Base-by-base conservation (phyloP, 345 rosid species). In the Salix caprea region DNA sequence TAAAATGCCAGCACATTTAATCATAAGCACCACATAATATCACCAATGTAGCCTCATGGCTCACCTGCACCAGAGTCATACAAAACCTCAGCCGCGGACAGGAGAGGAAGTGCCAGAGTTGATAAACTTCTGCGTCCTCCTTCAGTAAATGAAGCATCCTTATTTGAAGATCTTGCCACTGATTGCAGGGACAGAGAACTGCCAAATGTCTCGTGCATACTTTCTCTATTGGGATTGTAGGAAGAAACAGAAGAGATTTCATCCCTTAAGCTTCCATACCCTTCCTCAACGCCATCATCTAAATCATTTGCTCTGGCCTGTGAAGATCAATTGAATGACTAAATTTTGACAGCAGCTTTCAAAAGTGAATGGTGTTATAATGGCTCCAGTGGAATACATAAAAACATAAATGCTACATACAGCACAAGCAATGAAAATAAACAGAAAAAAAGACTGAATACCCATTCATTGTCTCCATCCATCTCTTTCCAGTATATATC, bases 391-490 rank as follows among this genome's bases (percentile, higher is more conserved):
- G 24, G 11, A 44, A n/a, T 14, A 32, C 19, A 32, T 13, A 21
- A 3, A 7, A 4, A 28, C 30, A 30, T 11, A 37, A 62, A 65
- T 4, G 7, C 34, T 74, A 10, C 14, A 61, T 61, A 42, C 1
- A 72, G 48, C 28, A 73, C 37, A 48, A 39, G 30, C 28, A 15
- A 58, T 40, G 11, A 24, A 19, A 50, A 66, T 60, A 64, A 60
- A 74, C 73, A 83, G 32, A 39, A 79, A 44, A 71, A 77, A 56
- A 65, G 79, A 84, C 67, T 70, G 19, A 86, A 77, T 87, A 96
- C 98, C 99, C 98, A 96, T 85, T 93, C 99, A 61, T 98, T 91
- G 68, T 93, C 98, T 79, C 98, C 98, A 88, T 90, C 97, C 90
- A 86, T 87, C 86, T 85, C 96, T 90, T 90, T 96, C 96, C 99